These are phyloP conservation scores for Colletotrichum navitas DNA, from an alignment of 2,329 filamentous ascomycete genomes.

Conservation along the genomic window DNA sequence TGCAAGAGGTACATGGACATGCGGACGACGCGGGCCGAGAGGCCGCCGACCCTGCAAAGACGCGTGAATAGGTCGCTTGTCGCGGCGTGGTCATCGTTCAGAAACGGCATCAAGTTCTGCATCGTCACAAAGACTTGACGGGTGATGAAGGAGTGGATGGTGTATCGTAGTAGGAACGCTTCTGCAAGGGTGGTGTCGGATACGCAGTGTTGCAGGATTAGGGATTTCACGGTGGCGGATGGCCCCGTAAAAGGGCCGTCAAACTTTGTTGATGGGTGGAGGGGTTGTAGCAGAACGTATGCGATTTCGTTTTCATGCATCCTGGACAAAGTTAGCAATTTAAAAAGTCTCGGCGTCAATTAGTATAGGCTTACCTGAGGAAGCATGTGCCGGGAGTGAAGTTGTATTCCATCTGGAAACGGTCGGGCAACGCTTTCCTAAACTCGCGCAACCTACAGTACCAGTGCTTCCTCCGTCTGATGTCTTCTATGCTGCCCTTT, in stretches of 20 bases:
- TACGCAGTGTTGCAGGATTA: slow-evolving; percentile 33
- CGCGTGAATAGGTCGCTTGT: slow-evolving; percentile 31
- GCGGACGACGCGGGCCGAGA: slow-evolving; percentile 37
- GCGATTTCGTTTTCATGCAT: slow-evolving; percentile 40
- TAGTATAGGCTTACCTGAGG: slow-evolving; percentile 5
- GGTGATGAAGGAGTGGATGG: slow-evolving; percentile 27
- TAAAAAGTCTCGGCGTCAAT: background rate
- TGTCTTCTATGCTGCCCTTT: slow-evolving; percentile 24
- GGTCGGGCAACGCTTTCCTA: slow-evolving; percentile 12
- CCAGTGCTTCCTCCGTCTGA: slow-evolving; percentile 14
- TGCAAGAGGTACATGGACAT: slow-evolving; percentile 38
- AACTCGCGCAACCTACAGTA: slow-evolving; percentile 28
- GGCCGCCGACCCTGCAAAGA: slow-evolving; percentile 36
- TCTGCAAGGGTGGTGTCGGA: slow-evolving; percentile 37
- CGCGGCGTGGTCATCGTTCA: slow-evolving; percentile 31
- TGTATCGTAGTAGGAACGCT: slow-evolving; percentile 23
- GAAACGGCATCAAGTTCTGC: slow-evolving; percentile 38
- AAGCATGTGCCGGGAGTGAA: slow-evolving; percentile 30
- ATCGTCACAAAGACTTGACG: slow-evolving; percentile 33
- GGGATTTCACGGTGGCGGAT: slow-evolving; percentile 26
- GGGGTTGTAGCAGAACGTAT: slow-evolving; percentile 27
- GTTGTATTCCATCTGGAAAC: slow-evolving; percentile 29
- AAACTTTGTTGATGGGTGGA: slow-evolving; percentile 25
- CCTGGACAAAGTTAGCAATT: background rate
- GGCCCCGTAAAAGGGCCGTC: slow-evolving; percentile 28